Evolutionary conservation across 1,139 yeast genomes (phyloP).

Genomic region (Saccharomyces hybrid): DNA sequence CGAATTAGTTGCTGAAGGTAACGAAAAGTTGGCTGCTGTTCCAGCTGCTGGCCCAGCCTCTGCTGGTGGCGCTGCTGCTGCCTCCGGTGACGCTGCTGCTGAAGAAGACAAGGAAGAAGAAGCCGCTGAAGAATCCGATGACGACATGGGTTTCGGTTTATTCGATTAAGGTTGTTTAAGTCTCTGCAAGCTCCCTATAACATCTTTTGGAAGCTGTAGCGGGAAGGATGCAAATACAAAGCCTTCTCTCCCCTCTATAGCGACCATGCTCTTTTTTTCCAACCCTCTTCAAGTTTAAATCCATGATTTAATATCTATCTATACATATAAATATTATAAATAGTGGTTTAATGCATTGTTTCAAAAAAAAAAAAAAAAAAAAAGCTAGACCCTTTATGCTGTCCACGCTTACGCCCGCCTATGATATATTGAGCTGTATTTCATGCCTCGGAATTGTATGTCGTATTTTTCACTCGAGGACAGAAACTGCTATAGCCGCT

Average conservation of each 20-base stretch:
- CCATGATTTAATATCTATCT: background rate
- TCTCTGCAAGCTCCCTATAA: background rate
- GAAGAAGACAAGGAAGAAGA: slow-evolving; percentile 55
- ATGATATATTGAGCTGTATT: no score
- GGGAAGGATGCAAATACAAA: background rate
- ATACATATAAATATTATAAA: background rate
- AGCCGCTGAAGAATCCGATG: slow-evolving; percentile 52
- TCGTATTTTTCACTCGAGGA: background rate
- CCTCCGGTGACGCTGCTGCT: slow-evolving; percentile 50
- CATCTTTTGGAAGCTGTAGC: background rate
- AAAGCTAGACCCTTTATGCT: no score
- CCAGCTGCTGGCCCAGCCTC: slow-evolving; percentile 82
- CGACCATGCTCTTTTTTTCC: background rate
- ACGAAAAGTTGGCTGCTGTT: slow-evolving; percentile 72
- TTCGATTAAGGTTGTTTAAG: slow-evolving; percentile 50
- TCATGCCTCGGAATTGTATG: background rate
- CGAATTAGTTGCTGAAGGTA: slow-evolving; percentile 75
- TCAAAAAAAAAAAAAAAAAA: background rate
- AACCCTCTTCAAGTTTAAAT: background rate
- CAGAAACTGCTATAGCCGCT: background rate
- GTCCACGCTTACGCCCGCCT: no score
- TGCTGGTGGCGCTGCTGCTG: slow-evolving; percentile 49
- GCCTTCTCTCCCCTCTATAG: background rate
- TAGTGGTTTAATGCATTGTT: background rate
- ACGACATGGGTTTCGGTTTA: slow-evolving; percentile 86